These are phyloP conservation scores for Blastomyces parvus DNA, from an alignment of 2,329 filamentous ascomycete species.

Conservation along the genomic window DNA sequence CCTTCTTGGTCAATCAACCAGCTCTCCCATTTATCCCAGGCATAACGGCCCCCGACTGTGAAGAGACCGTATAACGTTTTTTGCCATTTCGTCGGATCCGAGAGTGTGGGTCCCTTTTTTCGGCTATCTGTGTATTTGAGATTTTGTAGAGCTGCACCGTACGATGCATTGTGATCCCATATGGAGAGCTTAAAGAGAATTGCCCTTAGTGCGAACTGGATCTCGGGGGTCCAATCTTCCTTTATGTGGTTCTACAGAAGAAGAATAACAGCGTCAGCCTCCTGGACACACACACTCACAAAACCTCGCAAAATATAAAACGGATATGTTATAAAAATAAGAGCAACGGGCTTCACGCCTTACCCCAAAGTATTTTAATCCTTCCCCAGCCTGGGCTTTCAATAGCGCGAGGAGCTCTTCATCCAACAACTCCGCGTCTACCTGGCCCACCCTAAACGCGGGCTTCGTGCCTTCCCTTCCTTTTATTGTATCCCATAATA, in stretches of 20 bases:
- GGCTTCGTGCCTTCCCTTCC: constrained; percentile 71
- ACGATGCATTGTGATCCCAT: constrained; percentile 93
- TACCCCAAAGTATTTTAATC: constrained; percentile 73
- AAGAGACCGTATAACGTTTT: constrained; percentile 75
- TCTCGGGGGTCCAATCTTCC: constrained; percentile 82
- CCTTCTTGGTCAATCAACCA: constrained; percentile 70
- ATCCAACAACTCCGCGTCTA: constrained; percentile 90
- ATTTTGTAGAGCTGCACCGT: constrained; percentile 87
- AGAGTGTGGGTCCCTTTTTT: constrained; percentile 50
- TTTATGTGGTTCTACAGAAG: constrained; percentile 50
- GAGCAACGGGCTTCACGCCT: constrained; percentile 20
- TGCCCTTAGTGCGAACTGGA: constrained; percentile 64
- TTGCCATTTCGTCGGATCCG: constrained; percentile 68
- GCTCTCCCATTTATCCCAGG: constrained; percentile 85
- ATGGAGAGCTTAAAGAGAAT: constrained; percentile 89
- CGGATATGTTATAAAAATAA: background rate
- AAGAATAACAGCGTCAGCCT: constrained; percentile 9
- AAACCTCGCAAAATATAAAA: background rate
- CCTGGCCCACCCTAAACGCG: constrained; percentile 86
- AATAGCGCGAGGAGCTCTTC: constrained; percentile 83
- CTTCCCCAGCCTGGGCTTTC: constrained; percentile 76
- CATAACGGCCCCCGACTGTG: constrained; percentile 79
- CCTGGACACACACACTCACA: background rate
- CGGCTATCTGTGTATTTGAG: constrained; percentile 82
- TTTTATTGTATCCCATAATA: constrained; percentile 59